Percentiles rank a stretch among this genome's conserved stretches.
Evolutionary conservation across 2,329 filamentous ascomycete genomes (phyloP).

Genomic region (Chaetomiaceae sp.): DNA sequence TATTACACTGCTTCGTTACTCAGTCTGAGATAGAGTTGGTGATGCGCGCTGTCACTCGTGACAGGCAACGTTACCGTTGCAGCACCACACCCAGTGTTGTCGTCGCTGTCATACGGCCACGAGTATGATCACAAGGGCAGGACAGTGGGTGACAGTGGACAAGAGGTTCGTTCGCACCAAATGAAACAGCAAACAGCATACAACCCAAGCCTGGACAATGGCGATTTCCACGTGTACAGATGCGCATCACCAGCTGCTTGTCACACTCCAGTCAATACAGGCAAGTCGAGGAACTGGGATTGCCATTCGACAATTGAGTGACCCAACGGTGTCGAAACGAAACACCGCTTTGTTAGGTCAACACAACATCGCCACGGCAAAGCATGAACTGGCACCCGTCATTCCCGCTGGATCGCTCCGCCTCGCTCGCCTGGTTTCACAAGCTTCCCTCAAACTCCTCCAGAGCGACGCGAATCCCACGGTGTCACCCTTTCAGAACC

Average conservation of each 20-base stretch:
- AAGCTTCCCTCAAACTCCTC: neutral
- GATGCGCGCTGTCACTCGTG: neutral
- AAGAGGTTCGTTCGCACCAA: too few species aligned
- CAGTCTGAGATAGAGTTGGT: neutral
- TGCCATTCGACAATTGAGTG: too few species aligned
- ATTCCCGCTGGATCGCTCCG: neutral
- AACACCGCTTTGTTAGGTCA: neutral
- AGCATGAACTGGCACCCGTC: neutral
- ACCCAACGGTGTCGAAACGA: neutral
- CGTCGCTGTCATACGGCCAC: too few species aligned
- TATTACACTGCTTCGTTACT: neutral
- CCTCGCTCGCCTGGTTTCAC: too few species aligned
- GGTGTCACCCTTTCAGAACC: neutral
- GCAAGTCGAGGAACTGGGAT: neutral
- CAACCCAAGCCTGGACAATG: too few species aligned
- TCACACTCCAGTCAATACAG: too few species aligned
- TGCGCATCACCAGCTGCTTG: too few species aligned
- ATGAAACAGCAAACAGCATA: too few species aligned
- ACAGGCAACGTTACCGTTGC: neutral
- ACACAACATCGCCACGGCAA: neutral
- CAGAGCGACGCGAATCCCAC: neutral
- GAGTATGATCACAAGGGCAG: too few species aligned
- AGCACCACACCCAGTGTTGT: too few species aligned
- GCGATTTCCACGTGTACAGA: too few species aligned
- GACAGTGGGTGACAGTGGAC: too few species aligned